These are phyloP conservation scores for Podaxis sp. DNA, from an alignment of 768 basidiomycete genomes.

Conservation along the genomic window DNA sequence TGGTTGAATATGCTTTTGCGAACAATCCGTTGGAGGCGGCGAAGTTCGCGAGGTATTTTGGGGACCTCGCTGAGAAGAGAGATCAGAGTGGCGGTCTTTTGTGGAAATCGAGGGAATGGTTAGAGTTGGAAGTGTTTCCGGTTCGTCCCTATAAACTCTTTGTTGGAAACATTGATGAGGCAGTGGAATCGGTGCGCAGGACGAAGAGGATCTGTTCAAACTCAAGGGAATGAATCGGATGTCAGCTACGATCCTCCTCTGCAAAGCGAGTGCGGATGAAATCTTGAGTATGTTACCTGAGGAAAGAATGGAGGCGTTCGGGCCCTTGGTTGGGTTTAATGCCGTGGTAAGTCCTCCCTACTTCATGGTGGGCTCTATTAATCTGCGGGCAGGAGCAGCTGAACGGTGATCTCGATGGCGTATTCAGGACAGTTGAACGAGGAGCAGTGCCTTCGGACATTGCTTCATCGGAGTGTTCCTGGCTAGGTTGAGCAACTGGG, in stretches of 20 bases:
- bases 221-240: constrained; percentile 70
- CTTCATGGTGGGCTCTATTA: not conserved
- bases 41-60: constrained; percentile 51
- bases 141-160: constrained; percentile 2
- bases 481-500: too few relatives aligned
- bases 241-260: constrained; percentile 64
- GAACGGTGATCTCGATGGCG: not conserved
- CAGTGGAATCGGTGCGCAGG: constrained; percentile 35
- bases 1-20: constrained; percentile 62
- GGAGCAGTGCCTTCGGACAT: too few relatives aligned
- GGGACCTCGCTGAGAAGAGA: constrained; percentile 51
- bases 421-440: too few relatives aligned
- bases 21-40: constrained; percentile 59
- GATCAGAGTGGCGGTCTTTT: constrained; percentile 43
- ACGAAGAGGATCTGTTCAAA: constrained; percentile 56
- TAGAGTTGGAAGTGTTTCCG: constrained; percentile 48
- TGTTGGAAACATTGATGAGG: not conserved
- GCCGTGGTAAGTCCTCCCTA: constrained; percentile 46
- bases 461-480: too few relatives aligned
- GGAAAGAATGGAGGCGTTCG: constrained; percentile 45
- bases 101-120: constrained; percentile 67
- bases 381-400: not conserved
- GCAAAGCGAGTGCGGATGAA: constrained; percentile 49
- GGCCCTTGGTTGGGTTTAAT: constrained; percentile 45
- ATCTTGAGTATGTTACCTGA: constrained; percentile 54